Conservation (phyloP, 441 rosid species). For the Populus tomentosa region DNA sequence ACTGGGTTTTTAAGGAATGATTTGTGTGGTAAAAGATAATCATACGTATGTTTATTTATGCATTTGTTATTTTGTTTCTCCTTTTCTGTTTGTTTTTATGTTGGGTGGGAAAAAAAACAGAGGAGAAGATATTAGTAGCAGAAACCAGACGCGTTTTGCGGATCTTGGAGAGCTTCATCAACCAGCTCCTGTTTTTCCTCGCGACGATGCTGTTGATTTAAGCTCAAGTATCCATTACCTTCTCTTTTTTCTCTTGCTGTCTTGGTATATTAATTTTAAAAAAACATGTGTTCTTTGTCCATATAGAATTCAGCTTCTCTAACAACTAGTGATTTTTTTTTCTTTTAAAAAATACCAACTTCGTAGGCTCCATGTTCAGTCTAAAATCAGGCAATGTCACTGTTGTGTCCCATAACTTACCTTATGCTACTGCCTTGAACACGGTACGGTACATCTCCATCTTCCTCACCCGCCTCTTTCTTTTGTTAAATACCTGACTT, state of each 20-base stretch:
- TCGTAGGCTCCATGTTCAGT: conserved; percentile 52
- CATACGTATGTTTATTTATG: background rate
- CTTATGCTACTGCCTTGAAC: conserved; percentile 53
- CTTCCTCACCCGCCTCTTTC: conserved; percentile 6
- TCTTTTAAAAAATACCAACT: background rate
- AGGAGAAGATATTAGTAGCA: conserved; percentile 43
- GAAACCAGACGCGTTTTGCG: conserved; percentile 44
- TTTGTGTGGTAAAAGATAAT: background rate
- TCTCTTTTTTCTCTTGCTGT: background rate
- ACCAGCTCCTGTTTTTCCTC: conserved; percentile 50
- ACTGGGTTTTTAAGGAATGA: background rate
- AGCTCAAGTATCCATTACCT: conserved; percentile 58
- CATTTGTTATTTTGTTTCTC: background rate
- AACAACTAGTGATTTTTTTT: conserved; percentile 13
- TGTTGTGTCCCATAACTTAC: conserved; percentile 47
- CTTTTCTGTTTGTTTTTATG: background rate
- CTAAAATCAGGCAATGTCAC: conserved; percentile 54
- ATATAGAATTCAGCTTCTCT: conserved; percentile 1
- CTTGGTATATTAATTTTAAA: background rate
- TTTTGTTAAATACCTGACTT: background rate
- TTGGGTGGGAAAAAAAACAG: conserved; percentile 17
- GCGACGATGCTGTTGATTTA: conserved; percentile 66
- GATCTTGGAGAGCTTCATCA: conserved; percentile 87
- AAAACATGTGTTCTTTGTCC: background rate
- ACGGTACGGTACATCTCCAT: conserved; percentile 45